phyloP scores from a whole-genome alignment of 1,284 basidiomycete genomes.

The Ganoderma lucidum region DNA sequence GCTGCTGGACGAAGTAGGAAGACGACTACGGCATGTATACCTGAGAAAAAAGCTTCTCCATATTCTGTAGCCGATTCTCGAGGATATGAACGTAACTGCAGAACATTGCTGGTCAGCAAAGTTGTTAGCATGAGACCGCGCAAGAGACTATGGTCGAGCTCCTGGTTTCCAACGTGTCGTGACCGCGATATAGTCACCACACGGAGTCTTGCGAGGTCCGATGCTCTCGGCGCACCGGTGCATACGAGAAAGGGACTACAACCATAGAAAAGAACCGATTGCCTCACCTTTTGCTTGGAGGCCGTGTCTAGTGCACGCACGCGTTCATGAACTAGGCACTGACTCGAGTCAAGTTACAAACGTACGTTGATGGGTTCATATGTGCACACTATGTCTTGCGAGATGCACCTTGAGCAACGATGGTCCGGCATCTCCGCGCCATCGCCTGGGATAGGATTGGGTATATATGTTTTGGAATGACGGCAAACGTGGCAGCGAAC shows the following conservation, averaged over 20 bases:
- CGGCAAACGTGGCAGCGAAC: no score
- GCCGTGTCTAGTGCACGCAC: constrained; percentile 67
- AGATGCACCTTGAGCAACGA: constrained; percentile 80
- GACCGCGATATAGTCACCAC: no score
- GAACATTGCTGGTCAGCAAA: background rate
- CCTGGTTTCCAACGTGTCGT: no score
- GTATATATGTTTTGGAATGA: no score
- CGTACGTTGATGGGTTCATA: constrained; percentile 78
- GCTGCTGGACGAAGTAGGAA: no score
- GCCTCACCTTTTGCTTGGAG: constrained; percentile 85
- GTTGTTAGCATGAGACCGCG: no score
- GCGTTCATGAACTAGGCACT: background rate
- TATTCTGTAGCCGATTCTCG: constrained; percentile 73
- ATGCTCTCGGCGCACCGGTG: constrained; percentile 52
- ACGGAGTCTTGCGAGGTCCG: background rate
- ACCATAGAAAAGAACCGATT: constrained; percentile 55
- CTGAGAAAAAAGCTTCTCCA: constrained; percentile 71
- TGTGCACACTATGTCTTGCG: constrained; percentile 80
- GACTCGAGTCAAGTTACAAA: background rate
- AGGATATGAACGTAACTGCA: constrained; percentile 74
- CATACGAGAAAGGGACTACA: constrained; percentile 50
- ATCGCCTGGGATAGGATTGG: constrained; percentile 35
- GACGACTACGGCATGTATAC: constrained; percentile 44
- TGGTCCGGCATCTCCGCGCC: constrained; percentile 63
- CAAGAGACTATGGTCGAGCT: no score